Percentiles rank a stretch among this genome's conserved stretches.
Evolutionary conservation across 192 early-diverging fungal genomes (phyloP).

Genomic region (Entrophospora sp.): DNA sequence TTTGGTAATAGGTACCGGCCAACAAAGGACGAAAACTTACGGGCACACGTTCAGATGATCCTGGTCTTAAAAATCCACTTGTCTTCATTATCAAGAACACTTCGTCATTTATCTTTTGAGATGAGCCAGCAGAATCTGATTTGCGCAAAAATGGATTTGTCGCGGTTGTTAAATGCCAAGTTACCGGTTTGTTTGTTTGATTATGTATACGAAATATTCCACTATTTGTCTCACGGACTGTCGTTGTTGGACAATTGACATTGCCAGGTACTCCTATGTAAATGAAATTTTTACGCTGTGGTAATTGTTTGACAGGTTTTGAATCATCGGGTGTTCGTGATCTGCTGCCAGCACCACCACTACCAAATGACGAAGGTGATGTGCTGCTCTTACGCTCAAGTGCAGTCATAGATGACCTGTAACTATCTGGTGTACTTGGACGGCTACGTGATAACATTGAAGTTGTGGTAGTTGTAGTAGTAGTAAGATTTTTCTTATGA

Average conservation of each 20-base stretch:
- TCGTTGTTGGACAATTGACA: slow-evolving; percentile 7
- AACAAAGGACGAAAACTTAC: slow-evolving; percentile 19
- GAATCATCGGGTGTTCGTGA: slow-evolving; percentile 17
- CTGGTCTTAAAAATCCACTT: slow-evolving; percentile 15
- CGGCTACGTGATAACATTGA: slow-evolving; percentile 6
- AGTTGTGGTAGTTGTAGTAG: not conserved
- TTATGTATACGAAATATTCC: slow-evolving; percentile 17
- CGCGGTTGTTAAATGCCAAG: slow-evolving; percentile 20
- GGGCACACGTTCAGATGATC: slow-evolving; percentile 7
- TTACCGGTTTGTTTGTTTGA: slow-evolving; percentile 17
- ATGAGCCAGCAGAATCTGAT: not conserved
- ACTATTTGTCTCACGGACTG: slow-evolving; percentile 7
- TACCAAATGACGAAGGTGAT: not conserved
- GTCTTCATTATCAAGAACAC: slow-evolving; percentile 19
- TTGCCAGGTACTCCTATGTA: slow-evolving; percentile 9
- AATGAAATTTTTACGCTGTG: slow-evolving; percentile 19
- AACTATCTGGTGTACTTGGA: slow-evolving; percentile 15
- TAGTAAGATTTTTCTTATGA: not conserved
- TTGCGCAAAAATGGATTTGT: slow-evolving; percentile 16
- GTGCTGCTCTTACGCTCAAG: not conserved
- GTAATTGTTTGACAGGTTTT: not conserved
- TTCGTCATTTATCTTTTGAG: slow-evolving; percentile 20
- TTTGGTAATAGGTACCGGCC: slow-evolving; percentile 15
- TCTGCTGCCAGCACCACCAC: too few relatives aligned
- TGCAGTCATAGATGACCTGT: too few relatives aligned